phyloP scores from a whole-genome alignment of 495 filamentous ascomycete species.

The Neurospora hispaniola region DNA sequence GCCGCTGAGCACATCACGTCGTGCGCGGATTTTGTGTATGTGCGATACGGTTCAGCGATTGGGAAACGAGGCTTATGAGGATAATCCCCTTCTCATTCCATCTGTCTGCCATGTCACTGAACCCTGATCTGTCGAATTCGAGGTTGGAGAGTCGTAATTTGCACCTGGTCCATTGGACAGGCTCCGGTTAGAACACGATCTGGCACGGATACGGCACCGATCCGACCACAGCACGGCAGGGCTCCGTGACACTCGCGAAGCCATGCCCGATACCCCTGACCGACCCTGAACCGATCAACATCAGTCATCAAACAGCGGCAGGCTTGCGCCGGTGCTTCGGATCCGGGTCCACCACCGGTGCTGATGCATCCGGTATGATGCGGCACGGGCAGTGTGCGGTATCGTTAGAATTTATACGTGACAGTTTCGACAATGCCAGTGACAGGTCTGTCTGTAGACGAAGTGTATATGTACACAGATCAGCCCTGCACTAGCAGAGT shows the following conservation, averaged over 20 bases:
- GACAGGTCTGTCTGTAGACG: not conserved
- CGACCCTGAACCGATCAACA: not conserved
- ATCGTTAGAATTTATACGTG: not conserved
- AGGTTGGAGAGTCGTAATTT: not conserved
- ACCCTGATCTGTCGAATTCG: not conserved
- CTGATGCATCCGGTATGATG: not conserved
- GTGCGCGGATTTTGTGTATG: not conserved
- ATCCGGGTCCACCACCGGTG: not conserved
- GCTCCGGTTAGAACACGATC: not conserved
- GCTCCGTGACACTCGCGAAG: not conserved
- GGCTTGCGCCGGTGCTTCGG: not conserved
- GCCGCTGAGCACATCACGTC: not conserved
- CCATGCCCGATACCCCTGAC: not conserved
- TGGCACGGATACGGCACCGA: not conserved
- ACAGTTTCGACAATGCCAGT: not conserved
- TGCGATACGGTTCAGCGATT: not conserved
- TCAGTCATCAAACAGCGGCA: not conserved
- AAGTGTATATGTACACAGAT: not conserved
- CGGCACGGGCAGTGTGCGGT: not conserved
- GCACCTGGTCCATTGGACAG: not conserved
- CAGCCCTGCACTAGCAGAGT: not conserved
- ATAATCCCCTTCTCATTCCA: not conserved
- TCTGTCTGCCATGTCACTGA: not conserved
- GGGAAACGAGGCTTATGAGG: not conserved
- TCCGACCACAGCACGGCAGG: not conserved